These are phyloP conservation scores for Neurospora sp. DNA, from an alignment of 495 filamentous ascomycete genomes.

Conservation along the genomic window DNA sequence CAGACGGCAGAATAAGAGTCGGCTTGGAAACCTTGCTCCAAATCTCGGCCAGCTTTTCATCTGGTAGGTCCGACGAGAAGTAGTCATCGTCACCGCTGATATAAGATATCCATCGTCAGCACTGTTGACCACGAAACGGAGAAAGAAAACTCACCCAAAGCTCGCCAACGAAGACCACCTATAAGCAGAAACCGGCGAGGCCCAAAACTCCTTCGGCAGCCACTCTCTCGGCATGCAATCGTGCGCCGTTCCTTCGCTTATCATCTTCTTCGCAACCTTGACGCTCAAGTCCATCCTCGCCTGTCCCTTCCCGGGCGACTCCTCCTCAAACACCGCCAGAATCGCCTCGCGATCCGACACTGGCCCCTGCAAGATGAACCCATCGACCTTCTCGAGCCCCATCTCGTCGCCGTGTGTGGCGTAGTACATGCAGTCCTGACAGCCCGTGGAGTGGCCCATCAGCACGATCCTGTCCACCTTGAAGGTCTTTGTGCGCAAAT, in stretches of 20 bases:
- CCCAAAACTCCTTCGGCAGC: conserved; percentile 37
- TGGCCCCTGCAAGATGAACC: conserved; percentile 73
- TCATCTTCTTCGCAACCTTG: conserved; percentile 41
- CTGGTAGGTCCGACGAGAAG: conserved; percentile 69
- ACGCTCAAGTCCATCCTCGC: conserved; percentile 39
- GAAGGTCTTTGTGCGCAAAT: conserved; percentile 39
- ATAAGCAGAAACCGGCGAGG: conserved; percentile 51
- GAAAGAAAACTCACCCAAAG: conserved; percentile 29
- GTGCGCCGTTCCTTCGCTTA: conserved; percentile 39
- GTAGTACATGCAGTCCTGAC: conserved; percentile 75
- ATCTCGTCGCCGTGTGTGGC: not conserved
- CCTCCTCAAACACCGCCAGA: conserved; percentile 24
- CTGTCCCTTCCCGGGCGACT: conserved; percentile 1
- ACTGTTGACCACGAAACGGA: not conserved
- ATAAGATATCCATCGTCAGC: not conserved
- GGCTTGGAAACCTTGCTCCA: conserved; percentile 53
- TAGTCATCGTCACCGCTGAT: conserved; percentile 69
- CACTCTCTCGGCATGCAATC: conserved; percentile 47
- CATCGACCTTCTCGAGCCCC: conserved; percentile 49
- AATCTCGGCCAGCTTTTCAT: conserved; percentile 44
- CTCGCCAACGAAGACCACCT: conserved; percentile 59
- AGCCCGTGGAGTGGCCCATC: conserved; percentile 79
- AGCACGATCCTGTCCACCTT: conserved; percentile 56
- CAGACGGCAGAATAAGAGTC: conserved; percentile 58
- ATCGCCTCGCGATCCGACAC: conserved; percentile 70